Conservation (phyloP, 1,284 basidiomycete species). For the Albatrellus sp. region DNA sequence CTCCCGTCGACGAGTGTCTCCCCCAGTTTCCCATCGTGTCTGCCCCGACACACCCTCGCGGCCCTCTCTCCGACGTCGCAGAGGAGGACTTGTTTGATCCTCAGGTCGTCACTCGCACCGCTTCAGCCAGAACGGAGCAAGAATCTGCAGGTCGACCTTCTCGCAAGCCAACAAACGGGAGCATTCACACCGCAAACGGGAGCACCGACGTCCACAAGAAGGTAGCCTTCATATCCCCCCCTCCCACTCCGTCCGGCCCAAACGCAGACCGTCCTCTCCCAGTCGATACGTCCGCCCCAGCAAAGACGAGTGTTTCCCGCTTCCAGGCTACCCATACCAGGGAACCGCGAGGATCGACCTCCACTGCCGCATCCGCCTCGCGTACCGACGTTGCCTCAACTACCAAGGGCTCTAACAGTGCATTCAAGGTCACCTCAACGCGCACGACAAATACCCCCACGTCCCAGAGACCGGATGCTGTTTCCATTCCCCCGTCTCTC, state of each 20-base stretch:
- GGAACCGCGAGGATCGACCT: slow-evolving; percentile 55
- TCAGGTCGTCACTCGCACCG: slow-evolving; percentile 15
- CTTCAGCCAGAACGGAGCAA: slow-evolving; percentile 19
- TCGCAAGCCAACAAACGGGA: slow-evolving; percentile 38
- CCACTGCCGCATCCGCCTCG: slow-evolving; percentile 32
- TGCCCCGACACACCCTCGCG: slow-evolving; percentile 9
- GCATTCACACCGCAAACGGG: slow-evolving; percentile 19
- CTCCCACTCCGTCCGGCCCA: slow-evolving; percentile 41
- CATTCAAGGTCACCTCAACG: slow-evolving; percentile 35
- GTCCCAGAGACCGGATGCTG: slow-evolving; percentile 37
- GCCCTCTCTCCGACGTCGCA: slow-evolving; percentile 15
- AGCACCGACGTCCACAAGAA: slow-evolving; percentile 54
- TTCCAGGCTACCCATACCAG: slow-evolving; percentile 61
- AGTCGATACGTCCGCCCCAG: slow-evolving; percentile 19
- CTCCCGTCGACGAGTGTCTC: slow-evolving; percentile 30
- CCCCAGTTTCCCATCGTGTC: slow-evolving; percentile 9
- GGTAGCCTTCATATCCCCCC: slow-evolving; percentile 73
- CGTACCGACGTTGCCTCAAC: slow-evolving; percentile 30
- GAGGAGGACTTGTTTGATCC: slow-evolving; percentile 11
- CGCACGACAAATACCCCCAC: slow-evolving; percentile 51
- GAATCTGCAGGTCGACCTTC: slow-evolving; percentile 40
- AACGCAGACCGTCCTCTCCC: slow-evolving; percentile 23
- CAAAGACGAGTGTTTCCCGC: slow-evolving; percentile 59
- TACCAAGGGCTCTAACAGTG: slow-evolving; percentile 16
- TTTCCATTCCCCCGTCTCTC: slow-evolving; percentile 48